phyloP scores from a whole-genome alignment of 1,284 basidiomycete genomes.

The Rhodotorula mucilaginosa region DNA sequence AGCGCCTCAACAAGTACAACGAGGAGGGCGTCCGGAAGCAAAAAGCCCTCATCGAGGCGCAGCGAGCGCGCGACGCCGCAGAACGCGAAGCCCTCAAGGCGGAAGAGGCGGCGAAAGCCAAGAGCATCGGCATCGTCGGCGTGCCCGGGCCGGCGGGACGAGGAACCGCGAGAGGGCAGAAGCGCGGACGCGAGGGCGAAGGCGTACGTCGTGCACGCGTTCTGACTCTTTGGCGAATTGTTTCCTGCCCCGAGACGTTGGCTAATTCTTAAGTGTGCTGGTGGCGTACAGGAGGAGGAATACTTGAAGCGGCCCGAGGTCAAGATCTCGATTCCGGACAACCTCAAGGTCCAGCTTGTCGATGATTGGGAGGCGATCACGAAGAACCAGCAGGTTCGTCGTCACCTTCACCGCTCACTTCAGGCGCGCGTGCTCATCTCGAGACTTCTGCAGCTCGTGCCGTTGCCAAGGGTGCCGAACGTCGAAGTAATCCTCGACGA shows the following conservation, averaged over 20 bases:
- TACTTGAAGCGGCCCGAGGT: constrained; percentile 76
- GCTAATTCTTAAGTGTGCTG: too few species aligned
- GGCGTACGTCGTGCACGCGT: constrained; percentile 9
- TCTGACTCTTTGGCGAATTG: too few species aligned
- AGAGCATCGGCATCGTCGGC: neutral
- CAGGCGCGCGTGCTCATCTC: constrained; percentile 3
- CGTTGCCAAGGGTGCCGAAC: constrained; percentile 76
- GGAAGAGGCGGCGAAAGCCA: constrained; percentile 39
- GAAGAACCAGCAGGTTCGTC: constrained; percentile 78
- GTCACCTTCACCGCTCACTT: neutral
- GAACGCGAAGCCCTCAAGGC: constrained; percentile 44
- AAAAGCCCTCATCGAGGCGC: constrained; percentile 52
- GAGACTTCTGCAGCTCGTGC: constrained; percentile 63
- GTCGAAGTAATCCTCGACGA: constrained; percentile 76
- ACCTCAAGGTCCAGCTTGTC: constrained; percentile 82
- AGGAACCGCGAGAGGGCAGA: constrained; percentile 49
- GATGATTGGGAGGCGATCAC: constrained; percentile 99
- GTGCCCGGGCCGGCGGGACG: constrained; percentile 46
- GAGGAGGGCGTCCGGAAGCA: constrained; percentile 81
- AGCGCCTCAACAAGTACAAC: constrained; percentile 79
- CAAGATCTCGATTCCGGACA: constrained; percentile 83
- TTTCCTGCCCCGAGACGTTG: too few species aligned
- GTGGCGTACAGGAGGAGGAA: constrained; percentile 50
- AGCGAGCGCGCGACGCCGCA: constrained; percentile 56
- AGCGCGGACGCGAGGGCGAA: constrained; percentile 41